Evolutionary conservation across 805 yeast species (phyloP).

Genomic region (Candida maltosa): DNA sequence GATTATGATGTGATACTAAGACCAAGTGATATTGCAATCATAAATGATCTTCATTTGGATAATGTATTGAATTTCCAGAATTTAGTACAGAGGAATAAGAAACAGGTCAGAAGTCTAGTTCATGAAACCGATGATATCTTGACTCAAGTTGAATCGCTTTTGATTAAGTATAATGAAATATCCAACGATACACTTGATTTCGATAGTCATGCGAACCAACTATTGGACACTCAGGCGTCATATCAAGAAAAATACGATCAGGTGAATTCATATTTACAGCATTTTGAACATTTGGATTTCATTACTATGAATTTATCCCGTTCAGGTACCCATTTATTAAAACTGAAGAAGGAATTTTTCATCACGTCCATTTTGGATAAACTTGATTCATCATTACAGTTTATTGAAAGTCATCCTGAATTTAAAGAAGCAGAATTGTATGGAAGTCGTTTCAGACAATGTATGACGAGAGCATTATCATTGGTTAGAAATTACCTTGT

Average conservation of each 20-base stretch:
- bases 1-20: constrained; percentile 41
- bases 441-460: constrained; percentile 71
- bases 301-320: constrained; percentile 67
- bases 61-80: constrained; percentile 33
- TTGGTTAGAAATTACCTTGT: constrained; percentile 66
- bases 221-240: constrained; percentile 45
- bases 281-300: constrained; percentile 69
- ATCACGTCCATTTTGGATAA: constrained; percentile 41
- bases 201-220: constrained; percentile 50
- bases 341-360: constrained; percentile 44
- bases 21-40: constrained; percentile 34
- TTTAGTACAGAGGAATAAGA: constrained; percentile 23
- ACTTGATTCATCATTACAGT: constrained; percentile 65
- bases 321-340: constrained; percentile 63
- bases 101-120: constrained; percentile 31
- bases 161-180: constrained; percentile 54
- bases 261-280: constrained; percentile 46
- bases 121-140: constrained; percentile 45
- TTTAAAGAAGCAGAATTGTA: constrained; percentile 71
- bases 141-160: constrained; percentile 43
- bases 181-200: constrained; percentile 62
- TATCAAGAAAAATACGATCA: constrained; percentile 41
- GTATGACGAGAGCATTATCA: constrained; percentile 77
- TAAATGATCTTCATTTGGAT: constrained; percentile 36
- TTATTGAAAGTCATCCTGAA: constrained; percentile 31